Conservation (phyloP, 176 grass and related monocot genomes). For the Secale cereale region DNA sequence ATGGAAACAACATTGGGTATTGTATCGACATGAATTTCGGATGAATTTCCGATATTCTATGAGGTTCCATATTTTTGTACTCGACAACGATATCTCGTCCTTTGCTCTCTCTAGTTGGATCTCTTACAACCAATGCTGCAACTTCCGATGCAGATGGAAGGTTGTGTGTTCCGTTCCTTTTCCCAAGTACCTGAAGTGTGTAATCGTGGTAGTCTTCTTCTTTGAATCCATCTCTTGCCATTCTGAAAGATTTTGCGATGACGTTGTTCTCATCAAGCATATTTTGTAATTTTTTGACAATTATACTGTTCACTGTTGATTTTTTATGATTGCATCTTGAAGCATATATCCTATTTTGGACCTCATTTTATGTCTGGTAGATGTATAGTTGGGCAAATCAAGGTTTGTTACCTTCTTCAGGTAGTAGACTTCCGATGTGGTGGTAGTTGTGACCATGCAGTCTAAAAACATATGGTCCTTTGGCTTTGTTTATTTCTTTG, state of each 20-base stretch:
- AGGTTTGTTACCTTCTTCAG: neutral
- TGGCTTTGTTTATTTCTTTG: neutral
- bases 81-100: neutral
- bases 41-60: too few species aligned
- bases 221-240: too few species aligned
- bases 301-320: too few species aligned
- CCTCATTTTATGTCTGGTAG: neutral
- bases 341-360: conserved; percentile 1
- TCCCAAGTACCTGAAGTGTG: neutral
- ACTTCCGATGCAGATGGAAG: neutral
- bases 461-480: neutral
- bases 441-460: neutral
- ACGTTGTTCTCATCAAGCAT: neutral
- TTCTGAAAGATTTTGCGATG: neutral
- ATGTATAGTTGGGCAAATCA: conserved; percentile 1
- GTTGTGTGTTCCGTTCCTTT: neutral
- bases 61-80: neutral
- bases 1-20: too few species aligned
- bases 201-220: too few species aligned
- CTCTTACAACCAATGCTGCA: neutral
- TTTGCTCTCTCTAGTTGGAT: too few species aligned
- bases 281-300: neutral
- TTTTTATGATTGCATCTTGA: neutral
- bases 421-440: neutral
- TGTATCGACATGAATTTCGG: too few species aligned